phyloP scores from a whole-genome alignment of 1,284 basidiomycete genomes.

The Wallemia ichthyophaga region DNA sequence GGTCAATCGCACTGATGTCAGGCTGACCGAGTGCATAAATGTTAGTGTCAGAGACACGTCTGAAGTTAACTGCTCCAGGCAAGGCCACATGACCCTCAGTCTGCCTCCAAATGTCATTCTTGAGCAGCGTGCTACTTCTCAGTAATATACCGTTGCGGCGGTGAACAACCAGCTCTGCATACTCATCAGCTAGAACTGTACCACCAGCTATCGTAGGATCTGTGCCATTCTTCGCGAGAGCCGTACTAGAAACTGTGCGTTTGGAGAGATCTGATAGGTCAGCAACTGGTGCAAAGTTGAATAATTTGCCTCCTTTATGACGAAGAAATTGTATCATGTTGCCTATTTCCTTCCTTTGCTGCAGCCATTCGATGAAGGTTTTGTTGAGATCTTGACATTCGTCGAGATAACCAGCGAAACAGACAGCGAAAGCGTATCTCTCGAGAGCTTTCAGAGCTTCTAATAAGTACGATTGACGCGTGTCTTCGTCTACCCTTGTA shows the following conservation, averaged over 20 bases:
- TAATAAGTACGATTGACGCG: constrained; percentile 15
- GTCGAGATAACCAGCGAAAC: constrained; percentile 74
- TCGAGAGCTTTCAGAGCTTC: constrained; percentile 22
- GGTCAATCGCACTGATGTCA: not conserved
- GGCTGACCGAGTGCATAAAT: constrained; percentile 42
- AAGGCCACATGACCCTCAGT: constrained; percentile 15
- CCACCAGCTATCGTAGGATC: constrained; percentile 51
- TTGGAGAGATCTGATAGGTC: constrained; percentile 52
- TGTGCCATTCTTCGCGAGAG: constrained; percentile 31
- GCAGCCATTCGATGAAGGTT: constrained; percentile 6
- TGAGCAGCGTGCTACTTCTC: constrained; percentile 32
- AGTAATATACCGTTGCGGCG: constrained; percentile 60
- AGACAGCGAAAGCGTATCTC: constrained; percentile 65
- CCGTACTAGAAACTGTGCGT: constrained; percentile 24
- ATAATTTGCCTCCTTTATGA: constrained; percentile 43
- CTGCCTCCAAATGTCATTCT: constrained; percentile 1
- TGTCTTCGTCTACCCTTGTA: constrained; percentile 32
- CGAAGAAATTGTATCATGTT: constrained; percentile 36
- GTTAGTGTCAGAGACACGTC: constrained; percentile 48
- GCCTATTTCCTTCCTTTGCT: constrained; percentile 5
- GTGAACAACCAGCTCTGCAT: constrained; percentile 70
- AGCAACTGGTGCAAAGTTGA: constrained; percentile 59
- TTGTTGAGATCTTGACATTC: constrained; percentile 78
- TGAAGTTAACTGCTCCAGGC: constrained; percentile 80
- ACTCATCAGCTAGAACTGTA: constrained; percentile 69